A percentile compares a stretch with the other conserved stretches of the same genome.
Conservation (phyloP, 768 basidiomycete species). For the Paxillus involutus region DNA sequence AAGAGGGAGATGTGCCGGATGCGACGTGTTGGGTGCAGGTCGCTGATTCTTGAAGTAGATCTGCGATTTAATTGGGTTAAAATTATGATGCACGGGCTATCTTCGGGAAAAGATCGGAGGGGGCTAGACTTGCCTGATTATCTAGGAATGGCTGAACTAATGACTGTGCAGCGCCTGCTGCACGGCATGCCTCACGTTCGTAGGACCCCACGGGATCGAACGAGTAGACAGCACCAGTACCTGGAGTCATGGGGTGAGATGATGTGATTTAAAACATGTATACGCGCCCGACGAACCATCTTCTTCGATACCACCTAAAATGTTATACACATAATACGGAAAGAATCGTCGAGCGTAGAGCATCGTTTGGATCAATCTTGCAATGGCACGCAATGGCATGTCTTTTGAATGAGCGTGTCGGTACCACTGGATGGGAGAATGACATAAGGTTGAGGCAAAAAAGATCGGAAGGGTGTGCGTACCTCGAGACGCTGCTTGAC, state of each 20-base stretch:
- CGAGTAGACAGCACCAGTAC: slow-evolving; percentile 97
- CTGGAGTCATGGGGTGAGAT: slow-evolving; percentile 39
- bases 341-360: slow-evolving; percentile 95
- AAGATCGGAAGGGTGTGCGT: slow-evolving; percentile 23
- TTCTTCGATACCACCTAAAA: slow-evolving; percentile 94
- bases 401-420: slow-evolving; percentile 95
- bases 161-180: slow-evolving; percentile 92
- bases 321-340: slow-evolving; percentile 98
- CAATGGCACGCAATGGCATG: slow-evolving; percentile 95
- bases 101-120: slow-evolving; percentile 50
- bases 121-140: slow-evolving; percentile 77
- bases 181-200: slow-evolving; percentile 95
- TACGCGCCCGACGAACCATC: slow-evolving; percentile 63
- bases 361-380: slow-evolving; percentile 98
- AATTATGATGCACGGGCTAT: slow-evolving; percentile 34
- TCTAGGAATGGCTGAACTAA: slow-evolving; percentile 98
- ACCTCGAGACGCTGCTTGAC: slow-evolving; percentile 96
- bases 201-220: slow-evolving; percentile 99
- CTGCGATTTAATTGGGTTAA: slow-evolving; percentile 42
- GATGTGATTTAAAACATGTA: not conserved
- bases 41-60: slow-evolving; percentile 98
- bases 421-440: slow-evolving; percentile 72
- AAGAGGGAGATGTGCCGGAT: slow-evolving; percentile 83
- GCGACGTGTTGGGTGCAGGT: slow-evolving; percentile 65
- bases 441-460: not conserved